These are phyloP conservation scores for Carex kokanica DNA, from an alignment of 176 grass and related monocot genomes.

Conservation along the genomic window DNA sequence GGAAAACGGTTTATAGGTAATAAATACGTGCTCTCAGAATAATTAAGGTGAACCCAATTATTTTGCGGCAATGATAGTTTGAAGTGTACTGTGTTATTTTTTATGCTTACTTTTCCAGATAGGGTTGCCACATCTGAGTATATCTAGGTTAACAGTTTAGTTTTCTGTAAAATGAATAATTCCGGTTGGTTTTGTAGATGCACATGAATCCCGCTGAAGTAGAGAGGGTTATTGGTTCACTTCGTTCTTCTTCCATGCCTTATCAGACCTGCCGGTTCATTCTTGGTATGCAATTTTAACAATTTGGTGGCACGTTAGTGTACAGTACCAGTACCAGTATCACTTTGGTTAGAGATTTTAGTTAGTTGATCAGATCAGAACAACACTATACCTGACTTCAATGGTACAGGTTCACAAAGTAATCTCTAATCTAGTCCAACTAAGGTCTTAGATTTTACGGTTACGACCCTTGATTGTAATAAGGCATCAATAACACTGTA, in stretches of 20 bases:
- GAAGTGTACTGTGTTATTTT: neutral
- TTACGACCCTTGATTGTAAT: neutral
- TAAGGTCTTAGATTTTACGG: neutral
- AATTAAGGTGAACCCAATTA: neutral
- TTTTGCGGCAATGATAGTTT: neutral
- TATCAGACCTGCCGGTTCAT: conserved; percentile 90
- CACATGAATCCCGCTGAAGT: conserved; percentile 86
- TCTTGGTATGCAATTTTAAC: conserved; percentile 58
- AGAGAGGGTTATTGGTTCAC: conserved; percentile 62
- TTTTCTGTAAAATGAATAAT: neutral
- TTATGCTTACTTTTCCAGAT: neutral
- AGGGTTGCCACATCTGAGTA: neutral
- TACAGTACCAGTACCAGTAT: neutral
- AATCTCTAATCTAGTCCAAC: neutral
- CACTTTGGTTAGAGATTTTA: neutral
- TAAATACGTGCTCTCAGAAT: neutral
- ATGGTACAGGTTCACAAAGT: neutral
- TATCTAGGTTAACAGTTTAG: neutral
- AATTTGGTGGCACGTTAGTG: neutral
- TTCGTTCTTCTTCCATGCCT: conserved; percentile 81
- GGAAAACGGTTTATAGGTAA: neutral
- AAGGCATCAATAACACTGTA: neutral
- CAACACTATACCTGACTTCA: neutral
- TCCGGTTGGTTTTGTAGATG: conserved; percentile 51
- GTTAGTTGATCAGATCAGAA: neutral